These are phyloP conservation scores for Sanguinoderma infundibulare DNA, from an alignment of 1,284 basidiomycete species.

Conservation along the genomic window DNA sequence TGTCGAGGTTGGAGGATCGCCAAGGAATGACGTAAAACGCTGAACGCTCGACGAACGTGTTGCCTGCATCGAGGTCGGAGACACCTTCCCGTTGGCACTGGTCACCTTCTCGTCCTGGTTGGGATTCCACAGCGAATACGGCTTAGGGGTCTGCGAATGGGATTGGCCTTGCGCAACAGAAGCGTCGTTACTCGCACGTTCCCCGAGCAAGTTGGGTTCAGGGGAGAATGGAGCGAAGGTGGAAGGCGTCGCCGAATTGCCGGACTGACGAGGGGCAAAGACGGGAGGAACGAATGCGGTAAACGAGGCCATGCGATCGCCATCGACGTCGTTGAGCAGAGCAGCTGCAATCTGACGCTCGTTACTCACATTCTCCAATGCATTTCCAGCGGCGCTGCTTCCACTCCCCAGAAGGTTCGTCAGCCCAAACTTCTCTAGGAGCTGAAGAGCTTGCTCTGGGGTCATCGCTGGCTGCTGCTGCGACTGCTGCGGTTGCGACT, in stretches of 20 bases:
- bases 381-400: slow-evolving; percentile 12
- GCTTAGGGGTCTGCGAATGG: slow-evolving; percentile 47
- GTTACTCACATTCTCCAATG: slow-evolving; percentile 24
- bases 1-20: slow-evolving; percentile 33
- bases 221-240: slow-evolving; percentile 48
- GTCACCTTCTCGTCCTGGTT: slow-evolving; percentile 33
- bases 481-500: not conserved
- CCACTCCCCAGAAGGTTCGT: slow-evolving; percentile 45
- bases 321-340: slow-evolving; percentile 29
- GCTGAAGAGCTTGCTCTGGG: slow-evolving; percentile 68
- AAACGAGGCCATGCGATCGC: slow-evolving; percentile 28
- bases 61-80: slow-evolving; percentile 44
- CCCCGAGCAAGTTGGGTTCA: slow-evolving; percentile 39
- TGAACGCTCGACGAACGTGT: slow-evolving; percentile 47
- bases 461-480: slow-evolving; percentile 44
- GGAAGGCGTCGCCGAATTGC: slow-evolving; percentile 20
- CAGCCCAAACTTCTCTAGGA: slow-evolving; percentile 64
- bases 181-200: slow-evolving; percentile 30
- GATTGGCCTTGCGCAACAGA: slow-evolving; percentile 26
- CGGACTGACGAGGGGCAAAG: slow-evolving; percentile 26
- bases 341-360: slow-evolving; percentile 27
- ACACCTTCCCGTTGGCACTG: slow-evolving; percentile 41
- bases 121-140: slow-evolving; percentile 51
- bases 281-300: slow-evolving; percentile 29
- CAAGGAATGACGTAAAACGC: slow-evolving; percentile 49